These are phyloP conservation scores for Neotropicomus parvogracilis DNA, from an alignment of 1,284 basidiomycete genomes.

Conservation along the genomic window DNA sequence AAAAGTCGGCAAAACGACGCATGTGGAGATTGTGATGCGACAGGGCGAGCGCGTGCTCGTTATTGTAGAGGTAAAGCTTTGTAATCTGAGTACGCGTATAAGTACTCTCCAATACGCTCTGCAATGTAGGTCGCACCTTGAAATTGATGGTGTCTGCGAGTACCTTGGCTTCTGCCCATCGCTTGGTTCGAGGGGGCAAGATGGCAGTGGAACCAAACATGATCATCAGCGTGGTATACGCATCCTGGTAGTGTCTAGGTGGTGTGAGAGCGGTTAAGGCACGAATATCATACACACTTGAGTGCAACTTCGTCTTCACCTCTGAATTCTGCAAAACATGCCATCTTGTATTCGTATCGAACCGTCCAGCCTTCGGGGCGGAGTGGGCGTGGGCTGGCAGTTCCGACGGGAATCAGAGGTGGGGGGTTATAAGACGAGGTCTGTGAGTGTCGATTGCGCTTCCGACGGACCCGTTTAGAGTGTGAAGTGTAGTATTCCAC, in stretches of 20 bases:
- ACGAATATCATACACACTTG: conserved; percentile 50
- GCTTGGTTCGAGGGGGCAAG: conserved; percentile 87
- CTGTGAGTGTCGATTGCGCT: conserved; percentile 76
- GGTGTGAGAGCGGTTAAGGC: conserved; percentile 3
- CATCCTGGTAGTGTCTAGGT: conserved; percentile 85
- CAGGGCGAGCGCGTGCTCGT: conserved; percentile 73
- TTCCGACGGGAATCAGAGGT: conserved; percentile 43
- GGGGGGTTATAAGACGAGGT: conserved; percentile 40
- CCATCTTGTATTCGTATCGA: conserved; percentile 97
- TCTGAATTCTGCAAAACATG: conserved; percentile 90
- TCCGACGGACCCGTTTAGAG: conserved; percentile 85
- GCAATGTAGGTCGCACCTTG: conserved; percentile 51
- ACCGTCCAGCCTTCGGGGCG: conserved; percentile 90
- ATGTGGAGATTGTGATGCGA: conserved; percentile 83
- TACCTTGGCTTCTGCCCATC: conserved; percentile 98
- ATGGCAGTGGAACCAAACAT: conserved; percentile 88
- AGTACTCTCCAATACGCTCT: background rate
- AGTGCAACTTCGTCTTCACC: conserved; percentile 87
- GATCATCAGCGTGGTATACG: conserved; percentile 73
- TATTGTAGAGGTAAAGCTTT: conserved; percentile 86
- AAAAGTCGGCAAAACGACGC: conserved; percentile 82
- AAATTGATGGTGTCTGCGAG: conserved; percentile 88
- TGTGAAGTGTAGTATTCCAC: conserved; percentile 92
- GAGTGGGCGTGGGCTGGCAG: conserved; percentile 52
- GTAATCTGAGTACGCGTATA: conserved; percentile 53